phyloP scores from a whole-genome alignment of 768 basidiomycete species.

The Amanita jacksonii region DNA sequence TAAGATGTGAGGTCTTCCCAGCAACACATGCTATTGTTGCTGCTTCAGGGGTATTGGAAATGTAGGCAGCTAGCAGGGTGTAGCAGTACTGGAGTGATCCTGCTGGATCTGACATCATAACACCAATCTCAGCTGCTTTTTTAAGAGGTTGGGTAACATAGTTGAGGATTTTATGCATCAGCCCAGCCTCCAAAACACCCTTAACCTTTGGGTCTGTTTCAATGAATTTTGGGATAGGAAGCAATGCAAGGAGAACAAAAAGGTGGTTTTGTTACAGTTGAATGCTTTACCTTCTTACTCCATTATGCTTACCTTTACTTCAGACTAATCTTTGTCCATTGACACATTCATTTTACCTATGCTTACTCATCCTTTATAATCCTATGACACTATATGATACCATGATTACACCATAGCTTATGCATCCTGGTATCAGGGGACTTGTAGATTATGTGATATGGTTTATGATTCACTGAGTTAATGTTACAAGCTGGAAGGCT shows the following conservation, averaged over 20 bases:
- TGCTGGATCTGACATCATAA: conserved; percentile 20
- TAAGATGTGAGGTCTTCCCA: conserved; percentile 22
- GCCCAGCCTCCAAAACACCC: conserved; percentile 17
- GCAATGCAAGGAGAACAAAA: conserved; percentile 19
- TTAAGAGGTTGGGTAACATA: conserved; percentile 21
- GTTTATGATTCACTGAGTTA: too few relatives aligned
- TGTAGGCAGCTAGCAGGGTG: conserved; percentile 20
- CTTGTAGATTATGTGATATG: too few relatives aligned
- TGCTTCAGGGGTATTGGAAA: conserved; percentile 25
- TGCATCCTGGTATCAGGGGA: too few relatives aligned
- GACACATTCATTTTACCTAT: too few relatives aligned
- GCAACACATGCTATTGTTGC: conserved; percentile 18
- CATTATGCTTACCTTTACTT: too few relatives aligned
- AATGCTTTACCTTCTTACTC: too few relatives aligned
- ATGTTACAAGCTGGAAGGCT: too few relatives aligned
- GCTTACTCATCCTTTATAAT: too few relatives aligned
- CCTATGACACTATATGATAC: too few relatives aligned
- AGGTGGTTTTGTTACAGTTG: too few relatives aligned
- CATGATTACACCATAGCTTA: too few relatives aligned
- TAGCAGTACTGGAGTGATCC: conserved; percentile 17
- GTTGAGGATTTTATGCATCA: conserved; percentile 22
- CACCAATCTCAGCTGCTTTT: conserved; percentile 17
- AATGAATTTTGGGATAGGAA: conserved; percentile 23
- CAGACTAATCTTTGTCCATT: too few relatives aligned
- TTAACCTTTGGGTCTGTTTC: conserved; percentile 14